A percentile compares a stretch with the other conserved stretches of the same genome.
These are phyloP conservation scores for Parmelia sp. DNA, from an alignment of 495 filamentous ascomycete genomes.

Conservation along the genomic window DNA sequence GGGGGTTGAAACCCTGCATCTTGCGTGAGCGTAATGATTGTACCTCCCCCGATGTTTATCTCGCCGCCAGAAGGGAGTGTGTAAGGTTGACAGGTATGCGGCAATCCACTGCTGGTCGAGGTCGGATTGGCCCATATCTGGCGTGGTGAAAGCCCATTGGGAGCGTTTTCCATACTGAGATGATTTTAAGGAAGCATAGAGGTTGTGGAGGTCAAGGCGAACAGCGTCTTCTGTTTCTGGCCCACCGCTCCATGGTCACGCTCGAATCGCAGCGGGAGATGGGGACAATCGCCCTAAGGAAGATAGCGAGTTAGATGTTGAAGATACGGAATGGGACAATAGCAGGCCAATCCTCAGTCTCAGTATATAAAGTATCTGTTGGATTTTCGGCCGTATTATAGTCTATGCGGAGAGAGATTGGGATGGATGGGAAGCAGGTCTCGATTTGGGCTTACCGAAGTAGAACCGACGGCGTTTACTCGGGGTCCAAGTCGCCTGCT, in stretches of 20 bases:
- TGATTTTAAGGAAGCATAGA: background rate
- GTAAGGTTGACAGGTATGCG: conserved; percentile 54
- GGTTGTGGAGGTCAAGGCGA: background rate
- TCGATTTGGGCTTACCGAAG: background rate
- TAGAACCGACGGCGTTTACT: background rate
- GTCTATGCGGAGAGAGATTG: too few relatives aligned
- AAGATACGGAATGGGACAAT: background rate
- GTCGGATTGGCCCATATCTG: conserved; percentile 51
- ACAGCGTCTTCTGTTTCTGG: conserved; percentile 8
- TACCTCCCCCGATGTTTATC: conserved; percentile 51
- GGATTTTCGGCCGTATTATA: too few relatives aligned
- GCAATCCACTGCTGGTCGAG: conserved; percentile 35
- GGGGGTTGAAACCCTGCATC: conserved; percentile 58
- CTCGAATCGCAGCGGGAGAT: background rate
- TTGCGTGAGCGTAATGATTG: conserved; percentile 53
- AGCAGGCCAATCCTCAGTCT: background rate
- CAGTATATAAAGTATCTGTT: too few relatives aligned
- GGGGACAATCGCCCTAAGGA: background rate
- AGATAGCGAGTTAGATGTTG: background rate
- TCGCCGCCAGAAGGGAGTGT: conserved; percentile 57
- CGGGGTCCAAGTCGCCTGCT: too few relatives aligned
- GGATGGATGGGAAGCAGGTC: too few relatives aligned
- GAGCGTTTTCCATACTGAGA: background rate
- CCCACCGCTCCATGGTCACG: conserved; percentile 9
- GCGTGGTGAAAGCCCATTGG: conserved; percentile 27